These are phyloP conservation scores for Penicillium waksmanii DNA, from an alignment of 495 filamentous ascomycete genomes.

Conservation along the genomic window DNA sequence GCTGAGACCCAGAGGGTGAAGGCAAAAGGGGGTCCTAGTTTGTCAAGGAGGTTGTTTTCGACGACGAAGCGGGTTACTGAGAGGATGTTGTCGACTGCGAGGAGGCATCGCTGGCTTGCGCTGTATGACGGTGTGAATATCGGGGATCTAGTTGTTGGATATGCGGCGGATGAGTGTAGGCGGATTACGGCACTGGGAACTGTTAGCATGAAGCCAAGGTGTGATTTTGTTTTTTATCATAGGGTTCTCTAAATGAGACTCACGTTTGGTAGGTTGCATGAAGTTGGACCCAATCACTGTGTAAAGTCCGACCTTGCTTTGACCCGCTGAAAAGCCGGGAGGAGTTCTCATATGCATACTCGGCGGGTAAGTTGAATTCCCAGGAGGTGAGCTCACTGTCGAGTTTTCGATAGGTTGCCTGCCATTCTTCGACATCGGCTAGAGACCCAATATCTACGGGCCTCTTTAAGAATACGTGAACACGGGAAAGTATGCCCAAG, in stretches of 20 bases:
- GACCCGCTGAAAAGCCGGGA: conserved; percentile 68
- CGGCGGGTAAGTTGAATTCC: conserved; percentile 79
- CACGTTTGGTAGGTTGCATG: conserved; percentile 76
- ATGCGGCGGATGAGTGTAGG: conserved; percentile 89
- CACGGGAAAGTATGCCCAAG: conserved; percentile 79
- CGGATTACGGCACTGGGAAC: conserved; percentile 75
- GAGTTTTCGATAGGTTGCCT: conserved; percentile 80
- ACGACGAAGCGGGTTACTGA: conserved; percentile 75
- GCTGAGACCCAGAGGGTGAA: conserved; percentile 94
- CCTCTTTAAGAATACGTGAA: conserved; percentile 82
- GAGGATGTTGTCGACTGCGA: conserved; percentile 81
- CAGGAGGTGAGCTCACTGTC: conserved; percentile 76
- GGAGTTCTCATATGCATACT: conserved; percentile 74
- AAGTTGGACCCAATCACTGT: conserved; percentile 88
- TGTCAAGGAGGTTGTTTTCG: conserved; percentile 70
- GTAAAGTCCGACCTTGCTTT: conserved; percentile 65
- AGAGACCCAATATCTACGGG: conserved; percentile 85
- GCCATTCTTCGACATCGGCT: conserved; percentile 86
- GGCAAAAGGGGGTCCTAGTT: conserved; percentile 84
- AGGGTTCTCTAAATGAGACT: conserved; percentile 27
- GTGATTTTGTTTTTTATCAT: too few relatives aligned
- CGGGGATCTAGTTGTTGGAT: conserved; percentile 81
- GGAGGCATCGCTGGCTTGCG: conserved; percentile 77
- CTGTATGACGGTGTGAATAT: conserved; percentile 86
- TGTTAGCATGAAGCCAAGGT: background rate